phyloP scores from a whole-genome alignment of 2,329 filamentous ascomycete species.

The Colletotrichum sp. region DNA sequence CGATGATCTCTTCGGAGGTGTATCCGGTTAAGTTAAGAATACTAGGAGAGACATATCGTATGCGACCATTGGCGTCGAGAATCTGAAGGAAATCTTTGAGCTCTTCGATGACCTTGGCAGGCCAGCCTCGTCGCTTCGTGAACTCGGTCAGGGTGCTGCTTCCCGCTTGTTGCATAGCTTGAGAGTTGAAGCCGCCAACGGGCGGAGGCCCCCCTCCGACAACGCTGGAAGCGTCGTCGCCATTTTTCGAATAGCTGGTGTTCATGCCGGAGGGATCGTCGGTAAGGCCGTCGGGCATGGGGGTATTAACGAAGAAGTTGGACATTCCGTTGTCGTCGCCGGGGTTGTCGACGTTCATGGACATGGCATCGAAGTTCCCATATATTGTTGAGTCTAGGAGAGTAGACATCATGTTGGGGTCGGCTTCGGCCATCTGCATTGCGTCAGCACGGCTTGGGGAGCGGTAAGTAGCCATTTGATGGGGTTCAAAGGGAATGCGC shows the following conservation, averaged over 20 bases:
- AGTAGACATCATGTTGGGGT: constrained; percentile 46
- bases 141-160: constrained; percentile 61
- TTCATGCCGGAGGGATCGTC: constrained; percentile 11
- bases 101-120: constrained; percentile 87
- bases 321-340: constrained; percentile 30
- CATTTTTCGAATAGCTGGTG: constrained; percentile 15
- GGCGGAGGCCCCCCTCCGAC: constrained; percentile 48
- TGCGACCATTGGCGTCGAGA: constrained; percentile 80
- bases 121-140: constrained; percentile 75
- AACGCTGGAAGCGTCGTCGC: constrained; percentile 26
- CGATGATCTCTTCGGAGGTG: constrained; percentile 70
- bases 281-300: constrained; percentile 21
- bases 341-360: constrained; percentile 46
- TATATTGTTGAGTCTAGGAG: constrained; percentile 46
- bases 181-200: constrained; percentile 36
- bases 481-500: background rate
- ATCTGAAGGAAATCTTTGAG: constrained; percentile 89
- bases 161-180: constrained; percentile 34
- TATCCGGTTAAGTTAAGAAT: constrained; percentile 79
- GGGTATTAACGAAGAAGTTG: constrained; percentile 28
- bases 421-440: constrained; percentile 28
- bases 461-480: background rate
- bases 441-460: constrained; percentile 7
- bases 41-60: constrained; percentile 86
- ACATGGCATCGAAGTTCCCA: constrained; percentile 39